Evolutionary conservation across 768 basidiomycete genomes (phyloP), one percentile per base, ranked within the genome.

Genomic region (Cystofilobasidium macerans): DNA sequence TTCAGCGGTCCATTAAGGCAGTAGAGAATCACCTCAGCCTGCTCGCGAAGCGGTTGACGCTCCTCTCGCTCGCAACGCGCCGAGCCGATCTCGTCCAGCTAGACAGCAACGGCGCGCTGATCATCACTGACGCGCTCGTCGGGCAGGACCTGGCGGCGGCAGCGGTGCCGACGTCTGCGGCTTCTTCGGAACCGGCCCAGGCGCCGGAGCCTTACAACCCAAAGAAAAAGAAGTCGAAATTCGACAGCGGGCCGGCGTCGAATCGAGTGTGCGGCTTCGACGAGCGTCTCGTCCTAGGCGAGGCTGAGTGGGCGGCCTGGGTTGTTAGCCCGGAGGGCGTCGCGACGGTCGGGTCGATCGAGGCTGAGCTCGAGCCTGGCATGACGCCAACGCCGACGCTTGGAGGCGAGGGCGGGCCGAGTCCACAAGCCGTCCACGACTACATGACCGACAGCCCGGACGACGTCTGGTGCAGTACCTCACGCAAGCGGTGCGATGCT

Each of bases 401-500:
- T n/a, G n/a, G n/a, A n/a, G 64, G 28, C 69, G 57, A 12, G 61
- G 61, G 33, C 78, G 79, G 1, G 77, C 78, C 9, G 79, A 79
- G n/a, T n/a, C n/a, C n/a, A n/a, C n/a, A n/a, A n/a, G n/a, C n/a
- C 24, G 79, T 79, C 75, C 75, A 78, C 51, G 78, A 79, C 38
- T 80, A 78, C 58, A 60, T 60, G 58, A n/a, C n/a, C n/a, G n/a
- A n/a, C 58, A 47, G 28, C 42, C 14, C 3, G 32, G 78, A 76
- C 20, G 85, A 85, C 48, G 88, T 86, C 86, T 89, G 88, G 87
- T 90, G 89, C 75, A 79, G 80, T 38, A 86, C 84, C 40, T 53
- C 65, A 16, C 83, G 85, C 74, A 82, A 82, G 71, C 82, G 83
- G 56, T 91, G 89, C 68, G 85, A 86, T 45, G 83, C 89, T 28